Evolutionary conservation across 129 eudicot species (phyloP), one percentile per base, ranked within the genome.

Genomic region (Lactuca sativa): DNA sequence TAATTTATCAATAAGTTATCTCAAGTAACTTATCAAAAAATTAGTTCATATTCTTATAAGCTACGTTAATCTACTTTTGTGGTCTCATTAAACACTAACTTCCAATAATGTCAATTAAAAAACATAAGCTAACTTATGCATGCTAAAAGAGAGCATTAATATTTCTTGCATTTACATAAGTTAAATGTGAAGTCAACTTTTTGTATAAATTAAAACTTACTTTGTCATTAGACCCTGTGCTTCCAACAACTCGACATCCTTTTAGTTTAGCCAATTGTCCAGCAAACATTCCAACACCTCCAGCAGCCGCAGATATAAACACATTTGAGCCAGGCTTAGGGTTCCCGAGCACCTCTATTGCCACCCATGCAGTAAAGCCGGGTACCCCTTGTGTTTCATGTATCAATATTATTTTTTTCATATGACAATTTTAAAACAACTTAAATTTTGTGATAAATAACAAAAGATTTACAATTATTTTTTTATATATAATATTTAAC

Each of bases 331-430:
- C 86, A 2, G 74, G 73, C 12, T 69, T 74, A 21, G 83, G 70
- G 37, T 82, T 66, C 15, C 83, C 83, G 1, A 82, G 32, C 54
- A 82, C 74, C 49, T 73, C 75, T 64, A 82, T 69, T 7, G 74
- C 86, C n/a, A 82, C 36, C 83, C 86, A 82, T 51, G 86, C 86
- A 3, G 86, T 72, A 70, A 82, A 78, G 38, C 86, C 86, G 16
- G 86, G 78, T 51, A 82, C 2, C 56, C 86, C 86, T 82, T 25
- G 31, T 55, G 11, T 54, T 32, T 43, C 75, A 70, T 14, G 13
- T 56, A 54, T 32, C 60, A 18, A 31, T 43, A 37, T 61, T 43
- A 37, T 61, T 33, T 61, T 3, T 13, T 55, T 36, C 4, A 3
- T 16, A 54, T 44, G 11, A 16, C 15, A 30, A 34, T 13, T 4